Evolutionary conservation across 352 stramenopile species (phyloP).

Genomic region (Phytophthora podocarpi): DNA sequence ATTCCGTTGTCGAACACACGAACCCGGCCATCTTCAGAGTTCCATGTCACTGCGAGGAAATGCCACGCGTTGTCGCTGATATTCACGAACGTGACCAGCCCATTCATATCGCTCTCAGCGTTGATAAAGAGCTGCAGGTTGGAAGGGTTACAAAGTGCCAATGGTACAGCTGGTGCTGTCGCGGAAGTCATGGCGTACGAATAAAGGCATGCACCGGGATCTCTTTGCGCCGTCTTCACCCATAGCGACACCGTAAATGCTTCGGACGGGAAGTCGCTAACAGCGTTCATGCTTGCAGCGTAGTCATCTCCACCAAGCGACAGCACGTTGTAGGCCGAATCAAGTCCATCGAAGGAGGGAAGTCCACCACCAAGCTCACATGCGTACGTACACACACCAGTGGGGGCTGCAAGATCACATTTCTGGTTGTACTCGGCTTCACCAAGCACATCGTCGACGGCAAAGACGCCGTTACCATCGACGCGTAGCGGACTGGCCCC

Average conservation of each 20-base stretch:
- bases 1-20: conserved; percentile 72
- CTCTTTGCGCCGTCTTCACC: conserved; percentile 53
- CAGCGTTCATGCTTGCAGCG: conserved; percentile 34
- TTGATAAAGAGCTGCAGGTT: conserved; percentile 64
- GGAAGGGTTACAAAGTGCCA: conserved; percentile 66
- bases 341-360: conserved; percentile 10
- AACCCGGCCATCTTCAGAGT: conserved; percentile 55
- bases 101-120: conserved; percentile 28
- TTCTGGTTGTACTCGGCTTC: conserved; percentile 69
- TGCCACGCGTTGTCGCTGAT: conserved; percentile 75
- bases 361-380: conserved; percentile 57
- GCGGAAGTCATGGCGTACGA: conserved; percentile 42
- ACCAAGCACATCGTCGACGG: conserved; percentile 61
- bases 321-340: conserved; percentile 40
- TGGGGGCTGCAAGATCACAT: conserved; percentile 64
- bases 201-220: conserved; percentile 42
- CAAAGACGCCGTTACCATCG: conserved; percentile 61
- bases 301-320: conserved; percentile 46
- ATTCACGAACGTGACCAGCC: conserved; percentile 61
- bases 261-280: conserved; percentile 48
- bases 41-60: conserved; percentile 67
- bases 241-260: conserved; percentile 65
- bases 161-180: conserved; percentile 23
- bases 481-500: conserved; percentile 46
- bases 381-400: conserved; percentile 49